phyloP scores from a whole-genome alignment of 805 yeast species.

The Candida nitratophila region DNA sequence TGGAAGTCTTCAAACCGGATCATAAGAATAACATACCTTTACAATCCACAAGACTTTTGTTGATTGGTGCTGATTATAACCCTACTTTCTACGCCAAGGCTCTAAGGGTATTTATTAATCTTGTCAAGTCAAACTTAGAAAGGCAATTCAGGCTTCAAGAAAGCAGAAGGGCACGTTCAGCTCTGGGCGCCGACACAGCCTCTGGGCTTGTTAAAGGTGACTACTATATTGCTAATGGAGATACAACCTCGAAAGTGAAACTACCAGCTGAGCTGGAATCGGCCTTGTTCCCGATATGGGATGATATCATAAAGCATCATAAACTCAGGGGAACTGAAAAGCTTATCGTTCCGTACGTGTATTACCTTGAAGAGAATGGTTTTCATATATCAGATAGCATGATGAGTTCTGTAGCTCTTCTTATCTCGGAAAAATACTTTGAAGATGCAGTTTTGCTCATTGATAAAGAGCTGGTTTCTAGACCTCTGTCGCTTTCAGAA shows the following conservation, averaged over 20 bases:
- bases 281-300: conserved; percentile 22
- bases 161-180: too few species aligned
- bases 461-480: conserved; percentile 21
- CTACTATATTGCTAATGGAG: too few species aligned
- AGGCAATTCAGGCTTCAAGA: too few species aligned
- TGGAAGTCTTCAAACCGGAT: background rate
- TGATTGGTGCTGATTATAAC: background rate
- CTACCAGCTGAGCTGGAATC: conserved; percentile 19
- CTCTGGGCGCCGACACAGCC: too few species aligned
- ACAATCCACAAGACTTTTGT: background rate
- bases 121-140: too few species aligned
- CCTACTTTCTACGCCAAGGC: too few species aligned
- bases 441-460: conserved; percentile 18
- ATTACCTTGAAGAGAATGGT: conserved; percentile 7
- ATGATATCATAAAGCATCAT: conserved; percentile 21
- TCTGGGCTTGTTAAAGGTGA: too few species aligned
- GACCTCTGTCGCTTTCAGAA: conserved; percentile 3
- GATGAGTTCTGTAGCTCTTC: conserved; percentile 21
- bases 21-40: background rate
- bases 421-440: conserved; percentile 12
- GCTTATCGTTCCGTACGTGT: too few species aligned
- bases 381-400: conserved; percentile 19
- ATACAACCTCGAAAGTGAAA: conserved; percentile 3
- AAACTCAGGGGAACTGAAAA: conserved; percentile 11
- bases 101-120: too few species aligned